Evolutionary conservation across 306 rosid genomes (phyloP).

Genomic region (Cyamopsis tetragonoloba): DNA sequence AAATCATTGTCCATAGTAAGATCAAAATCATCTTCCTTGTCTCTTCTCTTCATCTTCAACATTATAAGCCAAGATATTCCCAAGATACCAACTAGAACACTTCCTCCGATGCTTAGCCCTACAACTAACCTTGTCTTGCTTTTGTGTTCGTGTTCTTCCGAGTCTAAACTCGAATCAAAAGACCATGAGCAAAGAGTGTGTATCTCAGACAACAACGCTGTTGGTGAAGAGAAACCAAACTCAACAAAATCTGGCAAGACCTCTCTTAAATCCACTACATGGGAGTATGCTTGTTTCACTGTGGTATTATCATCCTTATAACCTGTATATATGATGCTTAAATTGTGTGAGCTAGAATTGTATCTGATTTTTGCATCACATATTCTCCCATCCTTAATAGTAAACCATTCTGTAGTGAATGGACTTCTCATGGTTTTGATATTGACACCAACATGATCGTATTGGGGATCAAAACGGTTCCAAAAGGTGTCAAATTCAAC

Average conservation of each 20-base stretch:
- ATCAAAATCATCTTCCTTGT: not conserved
- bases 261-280: not conserved
- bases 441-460: constrained; percentile 12
- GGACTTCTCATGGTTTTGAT: not conserved
- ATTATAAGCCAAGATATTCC: not conserved
- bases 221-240: constrained; percentile 24
- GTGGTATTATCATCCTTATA: constrained; percentile 1
- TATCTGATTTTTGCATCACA: constrained; percentile 14
- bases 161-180: not conserved
- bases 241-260: constrained; percentile 8
- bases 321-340: constrained; percentile 7
- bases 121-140: not conserved
- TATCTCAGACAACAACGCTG: not conserved
- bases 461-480: not conserved
- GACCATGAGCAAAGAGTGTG: constrained; percentile 29
- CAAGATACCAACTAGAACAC: not conserved
- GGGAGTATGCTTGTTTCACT: not conserved
- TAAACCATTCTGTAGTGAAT: constrained; percentile 5
- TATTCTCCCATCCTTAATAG: not conserved
- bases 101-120: not conserved
- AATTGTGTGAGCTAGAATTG: not conserved
- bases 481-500: constrained; percentile 43
- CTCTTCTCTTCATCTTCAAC: not conserved
- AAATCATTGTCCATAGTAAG: constrained; percentile 15
- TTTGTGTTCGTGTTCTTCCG: not conserved